Conservation (phyloP, 495 filamentous ascomycete species). For the Neurospora hispaniola region DNA sequence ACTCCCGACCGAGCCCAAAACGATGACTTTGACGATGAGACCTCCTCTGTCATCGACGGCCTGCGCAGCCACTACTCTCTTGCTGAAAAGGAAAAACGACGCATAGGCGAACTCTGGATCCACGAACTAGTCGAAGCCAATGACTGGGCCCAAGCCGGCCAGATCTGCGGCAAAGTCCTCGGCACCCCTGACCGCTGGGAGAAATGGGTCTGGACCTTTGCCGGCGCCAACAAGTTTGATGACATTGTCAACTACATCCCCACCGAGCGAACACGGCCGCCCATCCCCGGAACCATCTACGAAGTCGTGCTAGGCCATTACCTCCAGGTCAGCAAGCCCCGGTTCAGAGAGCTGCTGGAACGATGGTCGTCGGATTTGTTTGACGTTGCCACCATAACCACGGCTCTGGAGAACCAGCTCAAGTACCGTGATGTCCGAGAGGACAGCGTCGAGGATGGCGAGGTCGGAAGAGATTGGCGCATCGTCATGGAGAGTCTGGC, state of each 20-base stretch:
- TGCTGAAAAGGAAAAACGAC: constrained; percentile 79
- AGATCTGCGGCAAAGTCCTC: constrained; percentile 69
- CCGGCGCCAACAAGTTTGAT: constrained; percentile 70
- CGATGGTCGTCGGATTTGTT: constrained; percentile 80
- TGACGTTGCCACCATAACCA: constrained; percentile 56
- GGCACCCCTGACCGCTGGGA: constrained; percentile 78
- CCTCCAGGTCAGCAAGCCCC: constrained; percentile 54
- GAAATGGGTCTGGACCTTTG: constrained; percentile 86
- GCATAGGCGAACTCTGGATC: constrained; percentile 88
- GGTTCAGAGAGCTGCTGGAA: constrained; percentile 69
- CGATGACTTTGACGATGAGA: constrained; percentile 75
- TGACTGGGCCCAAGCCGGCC: constrained; percentile 69
- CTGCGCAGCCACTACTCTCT: constrained; percentile 46
- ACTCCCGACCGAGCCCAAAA: constrained; percentile 39
- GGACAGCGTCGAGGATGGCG: constrained; percentile 56
- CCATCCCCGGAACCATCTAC: constrained; percentile 73
- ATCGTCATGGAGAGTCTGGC: constrained; percentile 75
- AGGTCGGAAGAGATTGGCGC: constrained; percentile 66
- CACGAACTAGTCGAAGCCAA: constrained; percentile 63
- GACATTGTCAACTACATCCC: constrained; percentile 84
- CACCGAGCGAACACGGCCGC: constrained; percentile 57
- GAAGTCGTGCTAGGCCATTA: constrained; percentile 82
- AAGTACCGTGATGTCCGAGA: constrained; percentile 54
- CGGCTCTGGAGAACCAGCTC: constrained; percentile 63
- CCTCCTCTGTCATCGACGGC: constrained; percentile 50